Evolutionary conservation across 306 rosid genomes (phyloP).

Genomic region (Sicyos baderoa): DNA sequence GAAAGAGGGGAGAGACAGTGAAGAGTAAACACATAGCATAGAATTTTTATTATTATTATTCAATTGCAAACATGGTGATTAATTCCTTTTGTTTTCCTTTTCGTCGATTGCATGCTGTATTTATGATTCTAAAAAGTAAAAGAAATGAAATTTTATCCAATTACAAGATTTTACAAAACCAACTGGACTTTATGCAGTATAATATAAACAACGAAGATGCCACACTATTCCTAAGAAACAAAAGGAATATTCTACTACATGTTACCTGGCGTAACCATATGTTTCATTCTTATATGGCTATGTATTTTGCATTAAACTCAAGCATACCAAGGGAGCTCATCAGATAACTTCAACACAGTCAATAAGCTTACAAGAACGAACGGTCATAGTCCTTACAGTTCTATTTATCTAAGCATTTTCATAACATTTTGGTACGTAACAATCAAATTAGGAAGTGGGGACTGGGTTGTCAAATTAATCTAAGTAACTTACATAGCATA

Average conservation of each 20-base stretch:
- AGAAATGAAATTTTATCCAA: not conserved
- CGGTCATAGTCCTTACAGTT: not conserved
- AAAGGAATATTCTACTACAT: not conserved
- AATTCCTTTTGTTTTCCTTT: not conserved
- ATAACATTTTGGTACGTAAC: not conserved
- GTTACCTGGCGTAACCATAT: not conserved
- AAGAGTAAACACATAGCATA: not conserved
- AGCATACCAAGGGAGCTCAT: not conserved
- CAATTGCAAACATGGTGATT: not conserved
- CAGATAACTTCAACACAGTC: slow-evolving; percentile 2
- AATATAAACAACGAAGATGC: not conserved
- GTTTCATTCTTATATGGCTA: not conserved
- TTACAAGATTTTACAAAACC: not conserved
- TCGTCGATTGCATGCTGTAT: not conserved
- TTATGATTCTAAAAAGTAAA: not conserved
- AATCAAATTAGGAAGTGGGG: no score
- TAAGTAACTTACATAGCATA: not conserved
- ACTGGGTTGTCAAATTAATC: not conserved
- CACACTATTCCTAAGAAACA: not conserved
- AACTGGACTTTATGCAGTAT: not conserved
- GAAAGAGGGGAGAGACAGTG: slow-evolving; percentile 21
- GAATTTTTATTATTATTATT: not conserved
- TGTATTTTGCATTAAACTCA: not conserved
- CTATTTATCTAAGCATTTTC: not conserved
- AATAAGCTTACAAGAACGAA: not conserved